phyloP scores from a whole-genome alignment of 2,329 filamentous ascomycete species.

The Fusarium sp. region DNA sequence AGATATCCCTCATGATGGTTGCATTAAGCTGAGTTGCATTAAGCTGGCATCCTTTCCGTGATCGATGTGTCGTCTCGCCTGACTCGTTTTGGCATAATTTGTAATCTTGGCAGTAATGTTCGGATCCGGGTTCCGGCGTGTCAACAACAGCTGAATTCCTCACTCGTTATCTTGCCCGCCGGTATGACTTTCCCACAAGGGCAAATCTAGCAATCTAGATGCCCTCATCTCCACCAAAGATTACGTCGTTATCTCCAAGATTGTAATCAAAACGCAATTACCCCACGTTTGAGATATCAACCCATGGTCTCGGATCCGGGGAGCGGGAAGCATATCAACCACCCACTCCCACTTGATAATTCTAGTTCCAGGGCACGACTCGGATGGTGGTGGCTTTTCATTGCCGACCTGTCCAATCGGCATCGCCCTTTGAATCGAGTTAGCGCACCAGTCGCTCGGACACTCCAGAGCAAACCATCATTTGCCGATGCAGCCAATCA shows the following conservation, averaged over 20 bases:
- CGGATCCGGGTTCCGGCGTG: background rate
- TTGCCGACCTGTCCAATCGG: slow-evolving; percentile 36
- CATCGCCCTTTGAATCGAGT: background rate
- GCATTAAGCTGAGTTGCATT: background rate
- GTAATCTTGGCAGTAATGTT: background rate
- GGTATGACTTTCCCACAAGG: background rate
- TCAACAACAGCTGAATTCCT: background rate
- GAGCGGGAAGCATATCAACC: background rate
- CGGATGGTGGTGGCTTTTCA: background rate
- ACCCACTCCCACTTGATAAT: background rate
- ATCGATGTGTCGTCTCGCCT: background rate
- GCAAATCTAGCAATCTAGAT: background rate
- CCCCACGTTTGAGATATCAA: background rate
- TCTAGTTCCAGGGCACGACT: background rate
- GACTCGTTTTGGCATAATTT: background rate
- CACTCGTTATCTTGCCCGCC: background rate
- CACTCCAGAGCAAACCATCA: background rate
- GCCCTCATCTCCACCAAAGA: background rate
- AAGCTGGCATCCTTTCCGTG: background rate
- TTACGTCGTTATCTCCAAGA: background rate
- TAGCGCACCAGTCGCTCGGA: background rate
- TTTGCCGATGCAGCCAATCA: slow-evolving; percentile 38
- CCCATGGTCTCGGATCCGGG: background rate
- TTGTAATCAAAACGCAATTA: background rate
- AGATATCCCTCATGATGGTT: background rate